Evolutionary conservation across 129 eudicot species (phyloP), one percentile per base, ranked within the genome.

Genomic region (Kitagawia praeruptora): DNA sequence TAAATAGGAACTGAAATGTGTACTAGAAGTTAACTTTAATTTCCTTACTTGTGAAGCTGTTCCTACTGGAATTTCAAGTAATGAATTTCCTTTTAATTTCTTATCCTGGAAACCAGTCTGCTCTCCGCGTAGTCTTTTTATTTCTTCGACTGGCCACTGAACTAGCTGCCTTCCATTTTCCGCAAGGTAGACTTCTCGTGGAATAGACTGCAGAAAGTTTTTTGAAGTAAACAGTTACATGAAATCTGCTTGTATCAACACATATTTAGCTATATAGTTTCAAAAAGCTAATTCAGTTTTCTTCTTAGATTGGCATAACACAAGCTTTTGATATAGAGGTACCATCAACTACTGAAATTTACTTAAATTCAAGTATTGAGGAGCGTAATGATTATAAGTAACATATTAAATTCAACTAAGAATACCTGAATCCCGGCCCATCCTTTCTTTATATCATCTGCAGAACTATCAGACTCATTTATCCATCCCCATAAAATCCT

Each of bases 371-470:
- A 61, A n/a, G 34, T n/a, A 61, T n/a, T n/a, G 11, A 31, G 41
- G 16, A 14, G 7, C 34, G 23, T 0, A 14, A 14, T 31, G 6
- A 67, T 0, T 4, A 14, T 14, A 2, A 67, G 73, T 67, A 67
- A 46, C 16, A 46, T 46, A 9, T 44, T 44, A 8, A 8, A 11
- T 44, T 9, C 13, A 44, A 44, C 10, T 0, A 61, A 61, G 15
- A n/a, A 42, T 81, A 91, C 97, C 93, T 89, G 92, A 73, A 92
- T 80, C 7, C 95, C 93, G 39, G 92, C 79, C 97, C 95, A 89
- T 51, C 91, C 93, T 80, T 77, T 92, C 25, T 79, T 74, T 38
- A 84, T 56, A 46, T 88, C 91, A 84, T 83, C 84, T 16, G 79
- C 58, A 66, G 80, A 51, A 75, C 77, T 76, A 48, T 82, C 84